A percentile compares a stretch with the other conserved stretches of the same genome.
phyloP scores from a whole-genome alignment of 495 filamentous ascomycete genomes.

The Penicillium taxi region DNA sequence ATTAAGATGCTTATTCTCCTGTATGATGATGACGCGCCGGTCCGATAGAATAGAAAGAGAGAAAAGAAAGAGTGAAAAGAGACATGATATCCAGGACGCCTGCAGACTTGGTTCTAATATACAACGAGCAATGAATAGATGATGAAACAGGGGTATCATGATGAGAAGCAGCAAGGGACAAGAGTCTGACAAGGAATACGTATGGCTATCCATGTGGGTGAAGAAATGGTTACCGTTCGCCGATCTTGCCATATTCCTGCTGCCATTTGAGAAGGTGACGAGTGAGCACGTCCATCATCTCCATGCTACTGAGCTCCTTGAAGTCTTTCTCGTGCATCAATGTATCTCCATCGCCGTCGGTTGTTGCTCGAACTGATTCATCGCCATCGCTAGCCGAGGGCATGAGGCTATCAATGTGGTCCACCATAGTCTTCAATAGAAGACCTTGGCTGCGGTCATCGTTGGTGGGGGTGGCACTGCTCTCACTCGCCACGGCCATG shows the following conservation, averaged over 20 bases:
- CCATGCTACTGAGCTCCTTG: constrained; percentile 58
- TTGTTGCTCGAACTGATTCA: constrained; percentile 24
- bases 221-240: constrained; percentile 34
- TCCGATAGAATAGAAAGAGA: constrained; percentile 8
- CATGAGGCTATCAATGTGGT: constrained; percentile 28
- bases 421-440: constrained; percentile 28
- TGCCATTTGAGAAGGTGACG: constrained; percentile 73
- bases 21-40: constrained; percentile 14
- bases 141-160: constrained; percentile 24
- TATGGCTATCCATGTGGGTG: not conserved
- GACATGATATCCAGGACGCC: constrained; percentile 5
- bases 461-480: constrained; percentile 32
- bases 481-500: constrained; percentile 53
- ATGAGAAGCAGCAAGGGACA: constrained; percentile 14
- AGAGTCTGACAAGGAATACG: constrained; percentile 4
- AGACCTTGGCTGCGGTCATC: constrained; percentile 30
- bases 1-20: constrained; percentile 7
- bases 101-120: constrained; percentile 16
- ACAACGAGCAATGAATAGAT: constrained; percentile 12
- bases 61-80: constrained; percentile 2
- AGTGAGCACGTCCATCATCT: constrained; percentile 78
- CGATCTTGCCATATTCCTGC: constrained; percentile 50
- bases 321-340: constrained; percentile 45
- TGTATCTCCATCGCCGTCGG: constrained; percentile 24
- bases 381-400: constrained; percentile 23